These are phyloP conservation scores for Talaromyces liani DNA, from an alignment of 495 filamentous ascomycete genomes.

Conservation along the genomic window DNA sequence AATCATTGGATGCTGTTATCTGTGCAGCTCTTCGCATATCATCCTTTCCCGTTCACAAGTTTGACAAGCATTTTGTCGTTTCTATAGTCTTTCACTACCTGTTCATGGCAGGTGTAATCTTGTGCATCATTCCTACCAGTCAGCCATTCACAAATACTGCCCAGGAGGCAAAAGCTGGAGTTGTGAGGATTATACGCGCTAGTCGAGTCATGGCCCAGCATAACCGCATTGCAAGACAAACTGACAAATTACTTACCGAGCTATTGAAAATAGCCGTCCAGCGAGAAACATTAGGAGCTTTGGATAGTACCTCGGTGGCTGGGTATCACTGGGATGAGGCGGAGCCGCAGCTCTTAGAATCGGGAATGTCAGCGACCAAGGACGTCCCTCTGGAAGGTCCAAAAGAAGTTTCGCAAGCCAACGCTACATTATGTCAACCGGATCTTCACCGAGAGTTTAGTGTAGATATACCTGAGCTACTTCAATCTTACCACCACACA, in stretches of 20 bases:
- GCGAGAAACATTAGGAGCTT: conserved; percentile 14
- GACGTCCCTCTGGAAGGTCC: neutral
- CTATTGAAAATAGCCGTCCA: conserved; percentile 15
- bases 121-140: conserved; percentile 16
- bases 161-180: conserved; percentile 15
- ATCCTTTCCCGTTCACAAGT: conserved; percentile 13
- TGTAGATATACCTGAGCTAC: conserved; percentile 4
- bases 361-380: neutral
- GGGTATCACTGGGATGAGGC: neutral
- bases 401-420: conserved; percentile 1
- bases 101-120: conserved; percentile 18
- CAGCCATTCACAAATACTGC: conserved; percentile 14
- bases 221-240: conserved; percentile 17
- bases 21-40: conserved; percentile 17
- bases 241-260: conserved; percentile 15
- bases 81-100: conserved; percentile 15
- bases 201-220: conserved; percentile 10
- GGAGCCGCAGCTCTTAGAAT: conserved; percentile 1
- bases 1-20: conserved; percentile 13
- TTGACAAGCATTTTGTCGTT: conserved; percentile 15
- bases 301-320: conserved; percentile 5
- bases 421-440: neutral
- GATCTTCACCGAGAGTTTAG: conserved; percentile 4
- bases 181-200: conserved; percentile 16
- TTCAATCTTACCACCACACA: conserved; percentile 6